Conservation (phyloP, 2,329 filamentous ascomycete genomes). For the Penicillium sp. region DNA sequence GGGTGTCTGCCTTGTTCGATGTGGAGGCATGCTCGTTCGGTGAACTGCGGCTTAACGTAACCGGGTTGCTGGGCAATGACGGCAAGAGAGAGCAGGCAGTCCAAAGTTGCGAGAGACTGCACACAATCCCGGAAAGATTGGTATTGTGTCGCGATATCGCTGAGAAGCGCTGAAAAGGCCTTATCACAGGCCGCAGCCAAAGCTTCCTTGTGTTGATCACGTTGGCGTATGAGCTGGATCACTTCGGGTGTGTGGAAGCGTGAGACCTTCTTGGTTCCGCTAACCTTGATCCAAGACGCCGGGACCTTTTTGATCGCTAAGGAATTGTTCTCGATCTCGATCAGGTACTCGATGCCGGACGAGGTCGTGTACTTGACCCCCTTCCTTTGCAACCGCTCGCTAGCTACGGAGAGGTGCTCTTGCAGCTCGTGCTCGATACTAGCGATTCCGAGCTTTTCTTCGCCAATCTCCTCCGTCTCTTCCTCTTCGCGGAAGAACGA, state of each 20-base stretch:
- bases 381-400: constrained; percentile 70
- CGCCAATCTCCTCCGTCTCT: constrained; percentile 85
- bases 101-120: constrained; percentile 79
- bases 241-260: constrained; percentile 95
- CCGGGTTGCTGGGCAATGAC: constrained; percentile 82
- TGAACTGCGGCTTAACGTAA: constrained; percentile 76
- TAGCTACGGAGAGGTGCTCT: constrained; percentile 70
- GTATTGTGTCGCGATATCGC: constrained; percentile 78
- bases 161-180: constrained; percentile 73
- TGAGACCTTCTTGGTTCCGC: constrained; percentile 86
- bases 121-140: constrained; percentile 87
- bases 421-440: constrained; percentile 87
- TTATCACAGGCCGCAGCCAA: constrained; percentile 87
- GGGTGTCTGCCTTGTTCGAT: constrained; percentile 81
- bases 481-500: constrained; percentile 84
- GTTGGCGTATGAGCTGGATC: constrained; percentile 75
- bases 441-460: constrained; percentile 89
- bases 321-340: constrained; percentile 78
- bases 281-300: constrained; percentile 93
- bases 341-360: constrained; percentile 88
- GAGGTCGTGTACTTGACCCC: constrained; percentile 79
- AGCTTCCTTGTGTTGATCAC: constrained; percentile 93
- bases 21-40: constrained; percentile 66
- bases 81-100: constrained; percentile 85
- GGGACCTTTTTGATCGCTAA: constrained; percentile 80